Evolutionary conservation across 306 rosid genomes (phyloP), one percentile per base, ranked within the genome.

Genomic region (Vachellia collinsii): DNA sequence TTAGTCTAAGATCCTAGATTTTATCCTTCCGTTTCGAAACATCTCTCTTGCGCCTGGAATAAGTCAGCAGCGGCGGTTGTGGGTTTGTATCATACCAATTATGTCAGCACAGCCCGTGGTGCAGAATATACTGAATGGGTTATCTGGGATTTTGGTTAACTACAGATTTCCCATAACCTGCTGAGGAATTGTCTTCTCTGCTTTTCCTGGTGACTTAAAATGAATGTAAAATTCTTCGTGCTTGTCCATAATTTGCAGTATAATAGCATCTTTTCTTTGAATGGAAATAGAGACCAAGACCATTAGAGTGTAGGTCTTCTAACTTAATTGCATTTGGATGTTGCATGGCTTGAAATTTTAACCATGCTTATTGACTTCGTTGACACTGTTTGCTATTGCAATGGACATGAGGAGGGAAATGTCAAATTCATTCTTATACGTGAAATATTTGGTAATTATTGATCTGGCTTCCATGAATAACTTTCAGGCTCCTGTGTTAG

Each of bases 401-500:
- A 5, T 17, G 59, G 14, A 12, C 37, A 20, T 58, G 37, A 58
- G 10, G 37, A 22, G 37, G 0, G 9, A 17, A 51, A 51, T 51
- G 59, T 10, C 12, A 23, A 23, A 58, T 22, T 22, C 36, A 58
- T 22, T 73, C 47, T 74, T 56, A 44, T 42, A 8, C 36, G 76
- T 73, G 43, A 81, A 74, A 46, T 74, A 46, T 67, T 88, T 42
- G 46, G 29, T 8, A 5, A 53, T 56, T 22, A 78, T 62, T 79
- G 22, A 78, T 75, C 83, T 75, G 11, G 50, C 43, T 67, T 23
- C 66, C 62, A 8, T 83, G 76, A 74, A 66, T 51, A 77, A 66
- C 54, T 81, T 94, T 65, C 97, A 94, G 99, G 99, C 97, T 80
- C 92, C 93, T 46, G 83, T 95, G 51, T 83, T 95, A 38, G 89